phyloP scores from a whole-genome alignment of 2,329 filamentous ascomycete species.

The Alternaria sp. region DNA sequence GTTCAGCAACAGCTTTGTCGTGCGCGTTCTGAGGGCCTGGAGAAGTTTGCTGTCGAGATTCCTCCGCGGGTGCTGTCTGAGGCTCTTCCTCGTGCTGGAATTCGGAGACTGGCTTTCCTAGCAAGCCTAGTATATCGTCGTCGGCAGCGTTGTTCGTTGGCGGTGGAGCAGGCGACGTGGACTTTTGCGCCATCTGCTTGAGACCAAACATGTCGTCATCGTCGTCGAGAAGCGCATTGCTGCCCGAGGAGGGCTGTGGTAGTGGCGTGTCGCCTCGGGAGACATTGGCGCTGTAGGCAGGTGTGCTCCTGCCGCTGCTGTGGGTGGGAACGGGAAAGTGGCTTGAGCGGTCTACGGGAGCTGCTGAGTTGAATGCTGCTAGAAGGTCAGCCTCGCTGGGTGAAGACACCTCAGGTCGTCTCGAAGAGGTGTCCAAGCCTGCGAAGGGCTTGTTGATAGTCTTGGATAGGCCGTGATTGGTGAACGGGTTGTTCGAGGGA shows the following conservation, averaged over 20 bases:
- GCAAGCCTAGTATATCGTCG: constrained; percentile 69
- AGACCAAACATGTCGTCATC: constrained; percentile 89
- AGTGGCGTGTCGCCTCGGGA: constrained; percentile 39
- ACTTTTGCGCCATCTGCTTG: constrained; percentile 63
- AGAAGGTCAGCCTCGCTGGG: constrained; percentile 64
- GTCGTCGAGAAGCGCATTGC: constrained; percentile 59
- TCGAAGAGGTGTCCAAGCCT: constrained; percentile 39
- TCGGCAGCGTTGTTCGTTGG: constrained; percentile 39
- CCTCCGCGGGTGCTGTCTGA: constrained; percentile 11
- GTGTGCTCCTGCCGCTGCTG: constrained; percentile 52
- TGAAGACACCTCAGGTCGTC: constrained; percentile 33
- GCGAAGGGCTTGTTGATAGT: constrained; percentile 50
- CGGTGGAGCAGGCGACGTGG: constrained; percentile 29
- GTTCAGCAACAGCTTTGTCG: constrained; percentile 81
- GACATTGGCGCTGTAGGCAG: constrained; percentile 35
- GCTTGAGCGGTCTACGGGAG: constrained; percentile 65
- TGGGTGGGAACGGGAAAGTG: constrained; percentile 59
- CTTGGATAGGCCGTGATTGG: constrained; percentile 37
- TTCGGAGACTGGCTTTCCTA: constrained; percentile 65
- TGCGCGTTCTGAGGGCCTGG: constrained; percentile 57
- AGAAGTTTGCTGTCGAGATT: constrained; percentile 21
- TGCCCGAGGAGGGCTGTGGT: constrained; percentile 23
- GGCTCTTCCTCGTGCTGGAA: constrained; percentile 46
- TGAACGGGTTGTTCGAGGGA: constrained; percentile 28
- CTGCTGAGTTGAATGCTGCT: constrained; percentile 65